Base-by-base conservation (phyloP, 2,329 filamentous ascomycete species). In the Cadophora sp. region DNA sequence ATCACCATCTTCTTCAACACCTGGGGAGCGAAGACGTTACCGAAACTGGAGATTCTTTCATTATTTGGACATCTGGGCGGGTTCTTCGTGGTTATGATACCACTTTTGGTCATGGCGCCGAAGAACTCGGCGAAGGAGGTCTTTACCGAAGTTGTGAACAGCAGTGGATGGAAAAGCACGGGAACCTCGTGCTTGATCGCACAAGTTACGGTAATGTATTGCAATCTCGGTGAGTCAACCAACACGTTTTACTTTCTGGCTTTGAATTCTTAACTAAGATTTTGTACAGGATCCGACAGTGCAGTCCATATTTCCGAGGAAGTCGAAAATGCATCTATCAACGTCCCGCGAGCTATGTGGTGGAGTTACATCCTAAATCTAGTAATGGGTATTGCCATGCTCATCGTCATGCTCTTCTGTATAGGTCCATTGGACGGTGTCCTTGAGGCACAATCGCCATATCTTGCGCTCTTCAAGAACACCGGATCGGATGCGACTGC, bases 311-410 rank as follows among this genome's bases (percentile, higher is more conserved):
- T 84, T 75, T 81, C 83, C 6, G 84, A 86, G 73, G 84, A 86
- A 72, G 81, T 86, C 31, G 77, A 80, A 58, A 80, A 84, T 60
- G 82, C 84, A 0, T 80, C 82, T 1, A 73, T 80, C 9, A 80
- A 83, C 53, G 80, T 86, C 1, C 84, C 84, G 1, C 74, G 79
- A 68, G 81, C 81, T 5, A 84, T 86, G 75, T 79, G 85, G 43
- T 80, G 79, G 62, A 81, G 80, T 4, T 80, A 83, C 61, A 62
- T 82, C 19, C 77, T 86, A 66, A 86, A 86, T 68, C 83, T 83
- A 1, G 70, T 73, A 1, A 76, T 85, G 9, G 84, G 83, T 2
- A 80, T 86, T 66, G 66, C 78, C 37, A 71, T 79, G 29, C 70
- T 80, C 9, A 59, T 80, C 12, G 76, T 77, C 5, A 76, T 79